Evolutionary conservation across 305 asterid species (phyloP), one percentile per base, ranked within the genome.

Genomic region (Fraxinus sp.): DNA sequence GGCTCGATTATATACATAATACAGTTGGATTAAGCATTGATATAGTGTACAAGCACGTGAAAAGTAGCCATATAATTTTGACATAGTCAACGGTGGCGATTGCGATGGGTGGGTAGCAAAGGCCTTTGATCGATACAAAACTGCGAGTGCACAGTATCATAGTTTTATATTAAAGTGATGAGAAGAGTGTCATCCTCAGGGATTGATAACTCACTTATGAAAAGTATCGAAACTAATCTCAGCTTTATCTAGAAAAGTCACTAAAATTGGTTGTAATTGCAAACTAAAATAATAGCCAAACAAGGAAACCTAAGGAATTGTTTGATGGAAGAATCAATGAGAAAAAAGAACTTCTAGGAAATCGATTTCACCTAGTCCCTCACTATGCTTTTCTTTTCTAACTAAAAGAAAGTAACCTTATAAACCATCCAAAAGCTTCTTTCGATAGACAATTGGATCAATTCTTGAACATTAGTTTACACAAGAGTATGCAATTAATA

Each of bases 1-100:
- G 97, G 30, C 90, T 94, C 82, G 28, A 26, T 26, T 26, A 26
- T 26, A 26, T 26, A 26, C 28, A 26, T 26, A 26, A 26, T 70
- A 92, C 88, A 33, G 94, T 97, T 36, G 98, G 99, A 6, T 72
- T 91, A 41, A 89, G 90, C 85, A 85, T 91, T 30, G 91, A 86
- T 49, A 84, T 92, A 2, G 33, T 32, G 33, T 32, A 32, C 33
- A 32, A 32, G 33, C 33, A 32, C 33, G 33, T 2, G 33, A 32
- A 32, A 32, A 32, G 33, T 32, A 32, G 33, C 33, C 33, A 32
- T 32, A 32, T 32, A 32, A 32, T 32, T 32, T 32, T 32, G 4
- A 32, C 33, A 32, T 3, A 32, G 33, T 32, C 33, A 32, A 32
- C 4, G 33, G 33, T 32, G 33, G 33, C 33, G 33, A 32, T 32